These are phyloP conservation scores for Nannizzia gypsea DNA, from an alignment of 2,329 filamentous ascomycete genomes.

Conservation along the genomic window DNA sequence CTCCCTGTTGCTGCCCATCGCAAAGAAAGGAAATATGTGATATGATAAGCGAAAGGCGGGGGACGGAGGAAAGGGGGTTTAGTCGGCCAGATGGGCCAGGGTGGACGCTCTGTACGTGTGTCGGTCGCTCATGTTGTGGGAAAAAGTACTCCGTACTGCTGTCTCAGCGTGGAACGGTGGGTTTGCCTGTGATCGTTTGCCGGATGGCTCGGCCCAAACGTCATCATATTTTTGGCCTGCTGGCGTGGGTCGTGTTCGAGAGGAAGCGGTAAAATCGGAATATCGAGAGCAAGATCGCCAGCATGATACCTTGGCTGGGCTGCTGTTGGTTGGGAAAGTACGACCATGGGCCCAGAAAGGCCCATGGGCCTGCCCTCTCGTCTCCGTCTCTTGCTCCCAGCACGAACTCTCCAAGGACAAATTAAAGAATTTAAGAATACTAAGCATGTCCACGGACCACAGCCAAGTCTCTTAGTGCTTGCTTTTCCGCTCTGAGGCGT, in stretches of 20 bases:
- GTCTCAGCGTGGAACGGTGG: not conserved
- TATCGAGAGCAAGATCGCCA: slow-evolving; percentile 1
- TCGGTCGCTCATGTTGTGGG: not conserved
- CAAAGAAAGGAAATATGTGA: not conserved
- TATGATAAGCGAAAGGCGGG: not conserved
- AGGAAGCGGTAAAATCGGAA: not conserved
- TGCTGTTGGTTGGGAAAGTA: not conserved
- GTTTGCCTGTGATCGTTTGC: not conserved
- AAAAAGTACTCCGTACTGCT: too few relatives aligned
- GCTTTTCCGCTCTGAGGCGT: not conserved
- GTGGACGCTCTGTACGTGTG: not conserved
- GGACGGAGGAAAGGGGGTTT: not conserved
- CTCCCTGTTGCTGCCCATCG: not conserved
- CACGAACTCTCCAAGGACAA: too few relatives aligned
- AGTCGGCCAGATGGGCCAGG: not conserved
- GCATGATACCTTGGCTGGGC: not conserved
- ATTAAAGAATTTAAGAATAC: not conserved
- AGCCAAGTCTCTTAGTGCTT: slow-evolving; percentile 5
- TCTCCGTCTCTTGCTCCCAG: not conserved
- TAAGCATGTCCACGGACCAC: slow-evolving; percentile 7
- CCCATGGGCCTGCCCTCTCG: not conserved
- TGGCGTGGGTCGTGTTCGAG: not conserved
- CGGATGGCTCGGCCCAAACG: not conserved
- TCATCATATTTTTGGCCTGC: not conserved
- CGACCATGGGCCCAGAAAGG: slow-evolving; percentile 1